Evolutionary conservation across 2,329 filamentous ascomycete species (phyloP), one percentile per base, ranked within the genome.

Genomic region (Aspergillus persii): DNA sequence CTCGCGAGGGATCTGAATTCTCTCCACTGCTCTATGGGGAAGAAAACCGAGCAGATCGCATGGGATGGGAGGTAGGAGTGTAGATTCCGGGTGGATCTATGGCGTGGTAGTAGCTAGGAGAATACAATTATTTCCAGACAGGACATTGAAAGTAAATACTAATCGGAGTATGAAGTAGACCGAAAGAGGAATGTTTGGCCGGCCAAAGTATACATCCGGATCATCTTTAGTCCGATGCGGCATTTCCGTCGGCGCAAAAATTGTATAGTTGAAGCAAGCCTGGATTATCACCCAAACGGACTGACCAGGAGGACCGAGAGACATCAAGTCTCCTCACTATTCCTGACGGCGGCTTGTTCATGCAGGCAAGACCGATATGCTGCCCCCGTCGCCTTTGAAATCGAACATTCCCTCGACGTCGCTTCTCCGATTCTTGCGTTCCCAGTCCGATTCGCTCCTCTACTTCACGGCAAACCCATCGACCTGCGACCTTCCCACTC

Each of bases 341-440:
- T 53, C 46, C 61, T 56, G 57, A 54, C 47, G 50, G 30, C 47
- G 54, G 54, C 60, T 58, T 55, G 47, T 53, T 54, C 50, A 36
- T 50, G 6, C 30, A 15, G 36, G 36, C 27, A 60, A 56, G 58
- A 49, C 59, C 69, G 74, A 73, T 66, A 78, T 78, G 76, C 69
- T 77, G 65, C 70, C 73, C 62, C 65, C 69, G 56, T 61, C 71
- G 50, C 60, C 68, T 47, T 58, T 74, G 57, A 76, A 72, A 66
- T 68, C 74, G 48, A 72, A 70, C 54, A 78, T 74, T 64, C 84
- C 84, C 51, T 86, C 84, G 55, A 71, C 76, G 58, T 76, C 75
- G 48, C 83, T 94, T 23, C 80, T 95, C 63, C 87, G 86, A 66
- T 94, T 91, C 73, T 81, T 95, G 63, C 87, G 86, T 65, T 84